Conservation (phyloP, 2,329 filamentous ascomycete genomes). For the Paraphaeosphaeria minitans region DNA sequence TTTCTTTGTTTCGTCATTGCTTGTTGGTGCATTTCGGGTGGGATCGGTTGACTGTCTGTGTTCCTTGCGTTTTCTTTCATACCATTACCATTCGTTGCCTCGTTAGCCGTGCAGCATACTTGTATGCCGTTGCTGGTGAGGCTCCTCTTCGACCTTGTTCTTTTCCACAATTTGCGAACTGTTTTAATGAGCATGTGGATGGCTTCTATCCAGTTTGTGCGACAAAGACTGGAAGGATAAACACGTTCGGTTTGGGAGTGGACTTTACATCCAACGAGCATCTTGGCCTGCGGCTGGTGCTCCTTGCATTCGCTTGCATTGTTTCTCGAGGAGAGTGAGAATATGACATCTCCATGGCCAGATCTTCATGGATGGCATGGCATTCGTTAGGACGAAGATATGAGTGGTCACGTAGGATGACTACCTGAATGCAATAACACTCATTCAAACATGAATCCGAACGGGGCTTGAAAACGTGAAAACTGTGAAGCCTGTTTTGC, state of each 20-base stretch:
- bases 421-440: slow-evolving; percentile 45
- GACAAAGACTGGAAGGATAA: slow-evolving; percentile 20
- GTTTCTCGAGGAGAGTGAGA: slow-evolving; percentile 19
- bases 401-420: slow-evolving; percentile 39
- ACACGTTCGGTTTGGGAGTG: slow-evolving; percentile 21
- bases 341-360: slow-evolving; percentile 18
- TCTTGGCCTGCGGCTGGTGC: slow-evolving; percentile 42
- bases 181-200: slow-evolving; percentile 42
- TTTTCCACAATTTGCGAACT: slow-evolving; percentile 36
- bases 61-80: slow-evolving; percentile 19
- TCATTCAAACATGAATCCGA: slow-evolving; percentile 28
- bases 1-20: slow-evolving; percentile 26
- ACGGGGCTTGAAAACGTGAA: background rate
- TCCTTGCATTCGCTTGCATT: slow-evolving; percentile 43
- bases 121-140: slow-evolving; percentile 18
- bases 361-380: slow-evolving; percentile 19
- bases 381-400: slow-evolving; percentile 16
- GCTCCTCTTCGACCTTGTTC: slow-evolving; percentile 35
- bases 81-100: slow-evolving; percentile 42
- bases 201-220: slow-evolving; percentile 23
- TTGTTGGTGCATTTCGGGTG: slow-evolving; percentile 31
- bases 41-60: slow-evolving; percentile 26
- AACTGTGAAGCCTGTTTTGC: background rate
- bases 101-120: slow-evolving; percentile 17
- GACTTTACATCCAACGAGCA: slow-evolving; percentile 34